Conservation (phyloP, 2,329 filamentous ascomycete genomes). For the Epichloe hybrida region DNA sequence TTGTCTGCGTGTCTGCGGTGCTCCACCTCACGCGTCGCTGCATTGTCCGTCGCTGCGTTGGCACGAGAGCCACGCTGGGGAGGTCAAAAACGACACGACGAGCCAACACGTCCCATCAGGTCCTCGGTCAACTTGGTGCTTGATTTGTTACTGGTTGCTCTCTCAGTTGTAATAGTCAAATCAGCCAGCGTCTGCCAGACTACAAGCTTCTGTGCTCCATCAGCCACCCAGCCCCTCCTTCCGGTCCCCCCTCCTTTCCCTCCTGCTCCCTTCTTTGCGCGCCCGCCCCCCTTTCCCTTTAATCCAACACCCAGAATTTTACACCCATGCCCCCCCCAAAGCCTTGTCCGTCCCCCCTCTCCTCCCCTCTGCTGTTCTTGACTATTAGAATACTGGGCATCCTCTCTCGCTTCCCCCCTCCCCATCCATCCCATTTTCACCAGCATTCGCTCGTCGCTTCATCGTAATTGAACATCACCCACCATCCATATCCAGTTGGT, state of each 20-base stretch:
- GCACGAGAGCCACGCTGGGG: constrained; percentile 14
- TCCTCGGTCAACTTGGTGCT: not conserved
- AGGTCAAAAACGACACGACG: constrained; percentile 5
- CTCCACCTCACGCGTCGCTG: constrained; percentile 3
- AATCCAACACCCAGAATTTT: constrained; percentile 8
- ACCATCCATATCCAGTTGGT: constrained; percentile 14
- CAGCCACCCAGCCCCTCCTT: constrained; percentile 16
- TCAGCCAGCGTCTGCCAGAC: not conserved
- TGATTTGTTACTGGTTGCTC: not conserved
- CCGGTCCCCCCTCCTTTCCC: constrained; percentile 8
- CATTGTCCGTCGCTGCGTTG: constrained; percentile 12
- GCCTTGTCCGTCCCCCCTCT: constrained; percentile 1
- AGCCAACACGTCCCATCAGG: constrained; percentile 2
- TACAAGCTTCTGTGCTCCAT: constrained; percentile 11
- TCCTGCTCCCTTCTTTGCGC: constrained; percentile 9
- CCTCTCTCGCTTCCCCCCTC: constrained; percentile 11
- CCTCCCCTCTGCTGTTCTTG: too few species aligned
- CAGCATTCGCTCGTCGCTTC: constrained; percentile 11
- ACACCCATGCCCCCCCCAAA: constrained; percentile 1
- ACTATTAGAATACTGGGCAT: constrained; percentile 7
- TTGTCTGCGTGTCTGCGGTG: not conserved
- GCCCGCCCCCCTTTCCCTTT: constrained; percentile 9
- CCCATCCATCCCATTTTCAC: constrained; percentile 10
- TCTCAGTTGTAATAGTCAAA: not conserved
- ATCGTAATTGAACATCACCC: constrained; percentile 6